These are phyloP conservation scores for Cichorium intybus DNA, from an alignment of 140 eudicot species.

Conservation along the genomic window DNA sequence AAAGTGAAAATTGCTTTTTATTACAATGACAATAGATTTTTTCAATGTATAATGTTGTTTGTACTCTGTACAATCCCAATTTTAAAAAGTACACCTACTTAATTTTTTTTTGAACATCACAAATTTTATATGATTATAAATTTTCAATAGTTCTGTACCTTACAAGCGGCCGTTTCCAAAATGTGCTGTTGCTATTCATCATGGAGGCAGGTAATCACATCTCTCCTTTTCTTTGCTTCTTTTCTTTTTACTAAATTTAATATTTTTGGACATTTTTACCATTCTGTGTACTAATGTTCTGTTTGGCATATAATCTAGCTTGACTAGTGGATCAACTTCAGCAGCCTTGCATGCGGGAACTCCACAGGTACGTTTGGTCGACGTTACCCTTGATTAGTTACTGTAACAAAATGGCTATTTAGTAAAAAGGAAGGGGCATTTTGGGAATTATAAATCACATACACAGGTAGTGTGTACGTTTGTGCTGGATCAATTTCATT, in stretches of 20 bases:
- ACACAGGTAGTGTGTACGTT: conserved; percentile 79
- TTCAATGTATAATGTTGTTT: too few relatives aligned
- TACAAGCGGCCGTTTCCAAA: too few relatives aligned
- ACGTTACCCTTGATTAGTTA: neutral
- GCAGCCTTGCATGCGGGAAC: conserved; percentile 89
- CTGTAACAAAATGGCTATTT: neutral
- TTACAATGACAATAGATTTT: too few relatives aligned
- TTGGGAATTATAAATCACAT: conserved; percentile 5
- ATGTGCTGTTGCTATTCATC: too few relatives aligned
- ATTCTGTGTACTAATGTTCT: conserved; percentile 5
- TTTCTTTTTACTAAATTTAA: neutral
- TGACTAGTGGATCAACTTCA: conserved; percentile 88
- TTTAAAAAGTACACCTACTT: too few relatives aligned
- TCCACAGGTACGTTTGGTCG: conserved; percentile 66
- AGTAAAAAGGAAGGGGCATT: neutral
- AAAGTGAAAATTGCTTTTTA: too few relatives aligned
- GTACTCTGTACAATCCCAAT: too few relatives aligned
- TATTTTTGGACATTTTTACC: conserved; percentile 6
- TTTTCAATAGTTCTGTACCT: too few relatives aligned
- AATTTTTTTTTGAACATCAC: too few relatives aligned
- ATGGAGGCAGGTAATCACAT: too few relatives aligned
- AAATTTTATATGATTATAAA: too few relatives aligned
- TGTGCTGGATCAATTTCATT: conserved; percentile 86
- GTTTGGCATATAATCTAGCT: conserved; percentile 15
- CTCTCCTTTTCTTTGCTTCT: conserved; percentile 3